Base-by-base conservation (phyloP, 371 early-diverging fungal genomes). In the Mucor plumbeus region DNA sequence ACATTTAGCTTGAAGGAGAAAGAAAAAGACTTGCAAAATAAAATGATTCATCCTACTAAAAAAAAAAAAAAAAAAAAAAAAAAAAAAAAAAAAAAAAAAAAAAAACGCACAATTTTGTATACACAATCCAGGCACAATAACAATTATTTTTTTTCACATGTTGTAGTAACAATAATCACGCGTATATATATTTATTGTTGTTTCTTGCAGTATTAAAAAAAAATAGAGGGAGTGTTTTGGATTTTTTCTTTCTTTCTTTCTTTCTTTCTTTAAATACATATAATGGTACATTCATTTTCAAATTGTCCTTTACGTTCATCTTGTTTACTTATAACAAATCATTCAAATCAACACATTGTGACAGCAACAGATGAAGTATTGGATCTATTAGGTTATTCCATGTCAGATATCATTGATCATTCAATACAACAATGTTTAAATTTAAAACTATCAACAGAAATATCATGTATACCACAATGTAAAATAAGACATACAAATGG, bases 311-410 rank as follows among this genome's bases (percentile, higher is more conserved):
- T 74, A 43, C 58, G 75, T 10, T 68, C 71, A 14, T 77, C 77
- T 8, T 73, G 70, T 11, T 56, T 80, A 26, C 59, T 77, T 40
- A 73, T 80, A 17, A 61, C 75, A 14, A 59, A 72, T 26, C 75
- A 70, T 15, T 54, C 57, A 15, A 70, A 72, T 10, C 71, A 70
- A 35, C 64, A 68, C 4, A 80, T 80, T 36, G 69, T 80, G 11
- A 75, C 78, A 39, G 80, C 76, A 6, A 76, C 80, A 3, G 80
- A 80, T 43, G 74, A 80, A 41, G 70, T 80, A 26, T 74, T 80
- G 50, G 65, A 71, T 40, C 59, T 72, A 10, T 57, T 77, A 15
- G 78, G 78, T 19, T 75, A 77, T 41, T 41, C 63, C 21, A 39
- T 69, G 53, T 15, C 43, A 34, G 73, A 73, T n/a, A 4, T 73